These are phyloP conservation scores for Odontarrhena argentea DNA, from an alignment of 345 rosid genomes.

Conservation along the genomic window DNA sequence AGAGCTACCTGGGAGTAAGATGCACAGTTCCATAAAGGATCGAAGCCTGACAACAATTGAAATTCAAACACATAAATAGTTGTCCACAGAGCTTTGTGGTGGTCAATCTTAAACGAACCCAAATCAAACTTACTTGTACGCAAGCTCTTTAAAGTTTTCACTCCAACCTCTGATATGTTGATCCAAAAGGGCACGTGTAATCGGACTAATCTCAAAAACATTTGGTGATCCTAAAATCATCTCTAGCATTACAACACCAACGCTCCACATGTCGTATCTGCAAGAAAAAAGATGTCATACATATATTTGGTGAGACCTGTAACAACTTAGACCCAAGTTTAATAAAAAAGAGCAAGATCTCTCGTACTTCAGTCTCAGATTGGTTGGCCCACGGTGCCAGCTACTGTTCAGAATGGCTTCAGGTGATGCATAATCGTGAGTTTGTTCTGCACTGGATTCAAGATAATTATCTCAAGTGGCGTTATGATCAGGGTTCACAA, in stretches of 20 bases:
- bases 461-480: constrained; percentile 26
- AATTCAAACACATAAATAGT: constrained; percentile 7
- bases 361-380: constrained; percentile 61
- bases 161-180: constrained; percentile 86
- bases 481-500: constrained; percentile 20
- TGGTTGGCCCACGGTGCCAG: constrained; percentile 73
- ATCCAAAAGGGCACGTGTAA: constrained; percentile 78
- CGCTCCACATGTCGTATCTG: constrained; percentile 98
- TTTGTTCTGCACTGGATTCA: constrained; percentile 79
- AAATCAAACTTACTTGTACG: constrained; percentile 66
- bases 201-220: constrained; percentile 72
- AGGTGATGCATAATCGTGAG: constrained; percentile 79
- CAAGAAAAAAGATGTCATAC: constrained; percentile 20
- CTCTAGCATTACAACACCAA: constrained; percentile 91
- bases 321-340: background rate
- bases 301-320: constrained; percentile 8
- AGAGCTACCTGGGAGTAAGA: constrained; percentile 74
- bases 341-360: constrained; percentile 19
- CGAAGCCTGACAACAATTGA: constrained; percentile 60
- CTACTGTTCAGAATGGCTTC: constrained; percentile 80
- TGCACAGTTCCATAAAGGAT: constrained; percentile 90
- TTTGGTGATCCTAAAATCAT: constrained; percentile 88
- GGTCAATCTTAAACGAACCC: constrained; percentile 12
- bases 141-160: constrained; percentile 80
- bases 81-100: constrained; percentile 6